Percentiles rank a stretch among this genome's conserved stretches.
Evolutionary conservation across 805 yeast genomes (phyloP).

Genomic region (Wickerhamiella dianesei): DNA sequence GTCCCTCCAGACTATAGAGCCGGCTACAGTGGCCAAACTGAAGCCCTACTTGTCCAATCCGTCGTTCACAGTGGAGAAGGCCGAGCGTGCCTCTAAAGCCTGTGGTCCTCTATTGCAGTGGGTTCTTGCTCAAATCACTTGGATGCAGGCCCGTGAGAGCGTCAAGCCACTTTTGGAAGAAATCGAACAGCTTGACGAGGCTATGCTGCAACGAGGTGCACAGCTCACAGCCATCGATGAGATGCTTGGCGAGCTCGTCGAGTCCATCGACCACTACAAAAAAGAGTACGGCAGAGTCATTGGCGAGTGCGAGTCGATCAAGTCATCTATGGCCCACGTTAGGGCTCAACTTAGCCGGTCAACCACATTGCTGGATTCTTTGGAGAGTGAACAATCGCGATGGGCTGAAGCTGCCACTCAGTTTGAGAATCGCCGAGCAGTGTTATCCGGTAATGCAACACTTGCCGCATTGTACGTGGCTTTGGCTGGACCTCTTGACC

Average conservation of each 20-base stretch:
- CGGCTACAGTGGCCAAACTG: conserved; percentile 42
- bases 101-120: conserved; percentile 85
- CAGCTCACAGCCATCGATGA: conserved; percentile 63
- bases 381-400: conserved; percentile 53
- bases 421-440: conserved; percentile 34
- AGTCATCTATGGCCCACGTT: conserved; percentile 52
- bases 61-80: conserved; percentile 57
- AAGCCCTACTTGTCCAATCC: conserved; percentile 47
- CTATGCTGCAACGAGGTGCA: conserved; percentile 30
- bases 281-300: conserved; percentile 57
- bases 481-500: conserved; percentile 49
- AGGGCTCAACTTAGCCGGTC: conserved; percentile 51
- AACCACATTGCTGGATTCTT: conserved; percentile 42
- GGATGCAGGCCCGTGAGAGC: conserved; percentile 51
- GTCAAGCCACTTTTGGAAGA: conserved; percentile 65
- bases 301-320: conserved; percentile 63
- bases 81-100: conserved; percentile 82
- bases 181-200: conserved; percentile 43
- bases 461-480: conserved; percentile 47
- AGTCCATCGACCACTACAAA: conserved; percentile 55
- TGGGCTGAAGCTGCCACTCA: conserved; percentile 53
- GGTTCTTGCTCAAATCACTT: conserved; percentile 83
- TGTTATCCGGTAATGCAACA: conserved; percentile 51
- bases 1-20: conserved; percentile 51
- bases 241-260: conserved; percentile 64